Base-by-base conservation (phyloP, 129 eudicot species). In the Mikania micrantha region DNA sequence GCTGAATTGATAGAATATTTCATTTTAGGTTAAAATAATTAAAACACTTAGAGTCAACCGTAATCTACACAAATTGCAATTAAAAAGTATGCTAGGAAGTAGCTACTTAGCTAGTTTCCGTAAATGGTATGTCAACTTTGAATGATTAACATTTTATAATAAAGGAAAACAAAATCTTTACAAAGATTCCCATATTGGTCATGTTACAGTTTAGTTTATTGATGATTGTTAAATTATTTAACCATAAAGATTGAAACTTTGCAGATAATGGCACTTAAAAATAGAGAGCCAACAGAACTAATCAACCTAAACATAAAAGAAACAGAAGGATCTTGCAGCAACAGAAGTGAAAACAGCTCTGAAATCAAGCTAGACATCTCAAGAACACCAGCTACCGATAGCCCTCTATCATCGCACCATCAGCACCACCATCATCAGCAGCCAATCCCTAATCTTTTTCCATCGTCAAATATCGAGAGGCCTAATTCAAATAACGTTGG, bases 291-390 rank as follows among this genome's bases (percentile, higher is more conserved):
- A 73, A 83, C 88, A 10, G 99, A 87, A 42, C 79, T 93, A 27
- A 94, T 94, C 69, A 94, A 94, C 62, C 88, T 94, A 25, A 94
- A 94, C 88, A 50, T 78, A 40, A 92, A 94, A 69, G 99, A 94
- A 76, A 94, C 93, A 10, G 99, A 94, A 71, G 99, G 88, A 11
- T 89, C 97, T 8, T 66, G 82, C 84, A 94, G 99, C 78, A 94
- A 87, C 27, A 83, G 87, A 71, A 94, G 97, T 74, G 99, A 94
- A 64, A 94, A 89, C 82, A 94, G 97, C 78, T 94, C 96, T 2
- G 99, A 94, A 12, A 83, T 85, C 65, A 87, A 87, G 77, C 72
- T 93, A 22, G 98, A 84, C 9, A 84, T 86, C 29, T 92, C 99
- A 68, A 87, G 80, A 70, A 84, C 86, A 50, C 83, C 90, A 21